A percentile compares a stretch with the other conserved stretches of the same genome.
Conservation (phyloP, 106 monocot species). For the Hemerocallis citrina region DNA sequence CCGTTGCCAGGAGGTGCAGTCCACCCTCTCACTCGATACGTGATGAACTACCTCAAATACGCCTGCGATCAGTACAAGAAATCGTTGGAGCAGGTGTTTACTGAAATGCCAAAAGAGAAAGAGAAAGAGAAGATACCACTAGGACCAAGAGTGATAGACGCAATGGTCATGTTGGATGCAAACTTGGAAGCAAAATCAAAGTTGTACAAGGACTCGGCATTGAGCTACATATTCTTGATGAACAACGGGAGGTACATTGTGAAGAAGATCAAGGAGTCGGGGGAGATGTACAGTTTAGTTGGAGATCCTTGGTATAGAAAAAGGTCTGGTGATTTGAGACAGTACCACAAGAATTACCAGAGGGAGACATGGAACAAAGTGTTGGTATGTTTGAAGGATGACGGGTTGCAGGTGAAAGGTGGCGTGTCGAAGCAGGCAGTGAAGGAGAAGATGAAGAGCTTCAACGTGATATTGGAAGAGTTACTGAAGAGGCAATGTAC, state of each 20-base stretch:
- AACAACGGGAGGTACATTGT: constrained; percentile 38
- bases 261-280: constrained; percentile 26
- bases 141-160: constrained; percentile 7
- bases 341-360: constrained; percentile 48
- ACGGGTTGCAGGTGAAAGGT: constrained; percentile 24
- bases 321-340: constrained; percentile 15
- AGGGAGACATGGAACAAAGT: constrained; percentile 38
- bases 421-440: constrained; percentile 20
- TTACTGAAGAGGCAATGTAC: constrained; percentile 28
- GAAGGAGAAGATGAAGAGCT: constrained; percentile 35
- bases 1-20: constrained; percentile 30
- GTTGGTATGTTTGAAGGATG: constrained; percentile 20
- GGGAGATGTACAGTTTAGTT: constrained; percentile 10
- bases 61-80: constrained; percentile 24
- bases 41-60: constrained; percentile 44
- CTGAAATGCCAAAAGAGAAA: background rate
- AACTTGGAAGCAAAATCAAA: constrained; percentile 26
- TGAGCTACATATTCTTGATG: constrained; percentile 36
- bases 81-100: constrained; percentile 25
- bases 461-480: constrained; percentile 37
- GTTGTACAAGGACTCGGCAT: constrained; percentile 26
- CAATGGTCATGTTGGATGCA: constrained; percentile 22
- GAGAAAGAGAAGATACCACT: constrained; percentile 1
- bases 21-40: constrained; percentile 40
- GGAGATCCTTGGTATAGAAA: constrained; percentile 22